Base-by-base conservation (phyloP, 192 early-diverging fungal genomes). In the Polychytrium aggregatum region DNA sequence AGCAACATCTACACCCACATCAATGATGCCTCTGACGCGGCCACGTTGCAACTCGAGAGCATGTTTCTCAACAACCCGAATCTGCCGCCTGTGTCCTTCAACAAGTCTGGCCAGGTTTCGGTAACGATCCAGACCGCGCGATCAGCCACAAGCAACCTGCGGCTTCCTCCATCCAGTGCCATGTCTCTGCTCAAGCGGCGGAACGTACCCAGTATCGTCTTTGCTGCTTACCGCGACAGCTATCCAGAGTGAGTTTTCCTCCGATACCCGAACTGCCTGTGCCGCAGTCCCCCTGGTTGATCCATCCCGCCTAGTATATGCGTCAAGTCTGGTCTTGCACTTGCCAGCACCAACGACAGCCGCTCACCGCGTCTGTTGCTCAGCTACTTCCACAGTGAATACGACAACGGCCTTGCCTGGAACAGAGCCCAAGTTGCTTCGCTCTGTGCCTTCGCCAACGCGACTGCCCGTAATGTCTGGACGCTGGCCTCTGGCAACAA, bases 81-180 rank as follows among this genome's bases (percentile, higher is more conserved):
- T 39, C 27, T 30, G 35, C 46, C 7, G n/a, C n/a, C n/a, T 42
- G 46, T 16, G 44, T n/a, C 22, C 7, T 29, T 41, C 3, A 56
- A 52, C 22, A 55, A 42, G 9, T 35, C 36, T 16, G 26, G 33
- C 10, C 20, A 40, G 0, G 17, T 53, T 26, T 28, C 29, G 4
- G 44, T 72, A 29, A 33, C 51, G 0, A 56, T 82, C 11, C 43
- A 59, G 25, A 33, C 52, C 61, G 67, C 11, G 52, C 50, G 2
- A 43, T 68, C 16, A 53, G 59, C 8, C 55, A 71, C 41, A 40
- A n/a, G n/a, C n/a, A n/a, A n/a, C n/a, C n/a, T n/a, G n/a, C n/a
- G n/a, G n/a, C n/a, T 90, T 11, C 87, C 87, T 3, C 87, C 87
- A 14, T 74, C 74, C 9, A 82, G 77, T 34, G 66, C 77, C 3